phyloP scores from a whole-genome alignment of 1,284 basidiomycete species.

The Blastosporella zonata region DNA sequence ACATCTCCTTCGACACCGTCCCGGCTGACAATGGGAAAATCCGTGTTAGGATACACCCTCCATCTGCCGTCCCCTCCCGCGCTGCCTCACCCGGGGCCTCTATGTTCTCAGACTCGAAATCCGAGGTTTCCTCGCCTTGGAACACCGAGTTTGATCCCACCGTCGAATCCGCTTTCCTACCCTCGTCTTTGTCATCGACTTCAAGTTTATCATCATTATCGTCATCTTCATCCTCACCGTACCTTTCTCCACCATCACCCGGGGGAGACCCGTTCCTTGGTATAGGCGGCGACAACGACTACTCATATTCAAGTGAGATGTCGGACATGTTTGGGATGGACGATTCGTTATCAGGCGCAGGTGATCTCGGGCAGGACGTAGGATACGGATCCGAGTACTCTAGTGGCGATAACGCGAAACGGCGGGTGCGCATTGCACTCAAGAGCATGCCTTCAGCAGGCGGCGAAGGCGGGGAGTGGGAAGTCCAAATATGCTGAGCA shows the following conservation, averaged over 20 bases:
- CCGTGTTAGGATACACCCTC: conserved; percentile 67
- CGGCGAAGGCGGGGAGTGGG: conserved; percentile 69
- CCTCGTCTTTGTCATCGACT: conserved; percentile 18
- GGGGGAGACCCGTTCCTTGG: conserved; percentile 54
- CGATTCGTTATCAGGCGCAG: conserved; percentile 21
- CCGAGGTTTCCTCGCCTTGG: conserved; percentile 28
- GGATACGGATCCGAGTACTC: conserved; percentile 41
- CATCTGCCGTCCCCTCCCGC: conserved; percentile 41
- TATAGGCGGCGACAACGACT: conserved; percentile 41
- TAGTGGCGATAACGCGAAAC: conserved; percentile 35
- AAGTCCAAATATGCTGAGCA: conserved; percentile 62
- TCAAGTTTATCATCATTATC: conserved; percentile 13
- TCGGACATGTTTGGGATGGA: conserved; percentile 30
- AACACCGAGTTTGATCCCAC: conserved; percentile 20
- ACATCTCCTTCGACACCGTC: conserved; percentile 69
- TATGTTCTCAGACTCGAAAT: conserved; percentile 26
- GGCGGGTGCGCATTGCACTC: conserved; percentile 60
- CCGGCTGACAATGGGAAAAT: conserved; percentile 66
- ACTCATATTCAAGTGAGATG: conserved; percentile 32
- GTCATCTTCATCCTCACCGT: conserved; percentile 21
- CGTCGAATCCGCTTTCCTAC: conserved; percentile 24
- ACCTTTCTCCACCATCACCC: conserved; percentile 25
- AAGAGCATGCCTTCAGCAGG: conserved; percentile 59
- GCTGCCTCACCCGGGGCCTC: conserved; percentile 31
- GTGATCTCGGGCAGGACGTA: conserved; percentile 31